Evolutionary conservation across 148 eudicot species (phyloP).

Genomic region (Diospyros lotus): DNA sequence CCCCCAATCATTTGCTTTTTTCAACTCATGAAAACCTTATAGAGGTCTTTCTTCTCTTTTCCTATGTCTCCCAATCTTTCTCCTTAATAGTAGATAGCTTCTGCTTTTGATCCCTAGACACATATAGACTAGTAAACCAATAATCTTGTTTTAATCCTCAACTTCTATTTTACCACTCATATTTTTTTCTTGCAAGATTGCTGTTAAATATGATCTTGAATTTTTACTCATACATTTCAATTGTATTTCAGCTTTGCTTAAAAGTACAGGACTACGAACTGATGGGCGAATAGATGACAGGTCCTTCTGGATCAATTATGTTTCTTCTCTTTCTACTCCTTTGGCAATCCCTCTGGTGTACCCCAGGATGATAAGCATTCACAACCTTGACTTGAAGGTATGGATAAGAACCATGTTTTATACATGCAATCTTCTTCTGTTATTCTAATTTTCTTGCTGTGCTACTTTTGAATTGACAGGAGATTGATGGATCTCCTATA

Average conservation of each 20-base stretch:
- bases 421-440: not conserved
- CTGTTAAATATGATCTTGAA: not conserved
- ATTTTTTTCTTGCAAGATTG: no score
- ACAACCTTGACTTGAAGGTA: constrained; percentile 84
- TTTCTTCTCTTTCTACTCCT: constrained; percentile 69
- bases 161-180: no score
- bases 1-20: no score
- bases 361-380: constrained; percentile 86
- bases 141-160: no score
- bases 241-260: constrained; percentile 62
- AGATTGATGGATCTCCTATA: constrained; percentile 49
- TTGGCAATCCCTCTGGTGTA: constrained; percentile 92
- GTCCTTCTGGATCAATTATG: constrained; percentile 83
- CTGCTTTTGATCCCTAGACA: no score
- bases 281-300: constrained; percentile 91
- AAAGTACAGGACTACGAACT: constrained; percentile 76
- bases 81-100: no score
- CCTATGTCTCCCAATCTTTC: no score
- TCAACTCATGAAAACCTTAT: no score
- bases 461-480: constrained; percentile 37
- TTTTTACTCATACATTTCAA: constrained; percentile 9
- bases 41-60: no score
- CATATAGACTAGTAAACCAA: no score
- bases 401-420: not conserved
- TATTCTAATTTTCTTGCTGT: not conserved